Conservation (phyloP, 345 rosid species). For the Boechera divaricarpa region DNA sequence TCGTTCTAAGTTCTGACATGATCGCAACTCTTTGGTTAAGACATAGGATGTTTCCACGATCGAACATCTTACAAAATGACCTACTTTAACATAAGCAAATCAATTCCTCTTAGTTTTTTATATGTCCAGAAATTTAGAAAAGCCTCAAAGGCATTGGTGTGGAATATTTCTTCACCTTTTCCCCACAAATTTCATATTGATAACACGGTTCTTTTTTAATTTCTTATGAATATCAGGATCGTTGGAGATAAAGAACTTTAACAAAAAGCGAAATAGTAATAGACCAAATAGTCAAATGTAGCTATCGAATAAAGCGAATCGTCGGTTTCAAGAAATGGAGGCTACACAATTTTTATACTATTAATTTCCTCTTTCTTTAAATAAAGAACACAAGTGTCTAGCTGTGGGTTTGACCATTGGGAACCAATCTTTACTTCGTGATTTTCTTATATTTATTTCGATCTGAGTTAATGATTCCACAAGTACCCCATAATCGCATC, state of each 20-base stretch:
- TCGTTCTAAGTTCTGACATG: background rate
- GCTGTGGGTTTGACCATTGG: slow-evolving; percentile 44
- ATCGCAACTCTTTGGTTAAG: background rate
- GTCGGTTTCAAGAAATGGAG: slow-evolving; percentile 36
- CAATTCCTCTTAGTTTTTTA: background rate
- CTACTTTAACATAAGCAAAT: slow-evolving; percentile 9
- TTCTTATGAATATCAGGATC: background rate
- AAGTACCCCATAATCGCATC: background rate
- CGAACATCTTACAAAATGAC: background rate
- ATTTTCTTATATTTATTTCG: background rate
- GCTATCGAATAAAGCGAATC: slow-evolving; percentile 38
- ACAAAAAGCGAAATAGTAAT: background rate
- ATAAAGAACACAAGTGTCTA: background rate
- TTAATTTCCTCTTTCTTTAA: background rate
- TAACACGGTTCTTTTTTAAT: background rate
- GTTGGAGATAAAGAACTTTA: background rate
- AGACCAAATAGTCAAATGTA: slow-evolving; percentile 36
- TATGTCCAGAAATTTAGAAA: background rate
- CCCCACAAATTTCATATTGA: background rate
- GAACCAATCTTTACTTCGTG: slow-evolving; percentile 35
- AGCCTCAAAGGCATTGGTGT: background rate
- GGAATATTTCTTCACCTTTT: slow-evolving; percentile 6
- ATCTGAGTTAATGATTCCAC: slow-evolving; percentile 26
- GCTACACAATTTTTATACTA: slow-evolving; percentile 14
- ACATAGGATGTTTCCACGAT: slow-evolving; percentile 32